Evolutionary conservation across 2,329 filamentous ascomycete genomes (phyloP).

Genomic region (Fulvia fulva): DNA sequence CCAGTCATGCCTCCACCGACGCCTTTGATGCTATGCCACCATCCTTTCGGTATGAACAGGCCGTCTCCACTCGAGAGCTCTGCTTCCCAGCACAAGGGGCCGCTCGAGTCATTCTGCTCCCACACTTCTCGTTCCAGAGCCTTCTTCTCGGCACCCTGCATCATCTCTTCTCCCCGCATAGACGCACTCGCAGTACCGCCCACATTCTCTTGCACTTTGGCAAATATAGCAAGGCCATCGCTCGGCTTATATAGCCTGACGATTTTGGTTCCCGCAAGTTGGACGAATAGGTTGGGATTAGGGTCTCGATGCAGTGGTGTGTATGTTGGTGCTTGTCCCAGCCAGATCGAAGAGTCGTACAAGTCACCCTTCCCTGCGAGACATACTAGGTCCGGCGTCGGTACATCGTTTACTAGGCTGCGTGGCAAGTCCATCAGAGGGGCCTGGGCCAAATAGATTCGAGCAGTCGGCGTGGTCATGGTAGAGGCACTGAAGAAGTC

Average conservation of each 20-base stretch:
- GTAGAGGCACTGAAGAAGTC: constrained; percentile 27
- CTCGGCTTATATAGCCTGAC: constrained; percentile 67
- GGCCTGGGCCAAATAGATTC: constrained; percentile 84
- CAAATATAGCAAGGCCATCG: constrained; percentile 63
- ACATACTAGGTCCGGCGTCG: constrained; percentile 61
- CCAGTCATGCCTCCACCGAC: constrained; percentile 54
- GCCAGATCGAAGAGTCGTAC: constrained; percentile 85
- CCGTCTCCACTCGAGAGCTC: constrained; percentile 62
- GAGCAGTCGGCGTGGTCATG: constrained; percentile 23
- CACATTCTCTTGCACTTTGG: constrained; percentile 41
- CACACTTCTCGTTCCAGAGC: constrained; percentile 68
- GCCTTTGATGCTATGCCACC: constrained; percentile 82
- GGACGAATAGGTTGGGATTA: constrained; percentile 88
- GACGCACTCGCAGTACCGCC: constrained; percentile 40
- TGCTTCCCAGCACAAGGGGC: constrained; percentile 24
- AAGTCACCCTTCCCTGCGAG: constrained; percentile 71
- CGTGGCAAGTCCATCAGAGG: constrained; percentile 65
- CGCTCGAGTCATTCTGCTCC: constrained; percentile 36
- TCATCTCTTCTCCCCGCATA: constrained; percentile 83
- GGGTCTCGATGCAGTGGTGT: constrained; percentile 90
- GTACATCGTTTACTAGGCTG: constrained; percentile 61
- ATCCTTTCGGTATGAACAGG: constrained; percentile 74
- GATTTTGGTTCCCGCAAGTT: constrained; percentile 69
- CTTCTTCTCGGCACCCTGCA: constrained; percentile 70
- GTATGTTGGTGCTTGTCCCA: constrained; percentile 80